phyloP scores from a whole-genome alignment of 805 yeast genomes.

The Candida ulmi region DNA sequence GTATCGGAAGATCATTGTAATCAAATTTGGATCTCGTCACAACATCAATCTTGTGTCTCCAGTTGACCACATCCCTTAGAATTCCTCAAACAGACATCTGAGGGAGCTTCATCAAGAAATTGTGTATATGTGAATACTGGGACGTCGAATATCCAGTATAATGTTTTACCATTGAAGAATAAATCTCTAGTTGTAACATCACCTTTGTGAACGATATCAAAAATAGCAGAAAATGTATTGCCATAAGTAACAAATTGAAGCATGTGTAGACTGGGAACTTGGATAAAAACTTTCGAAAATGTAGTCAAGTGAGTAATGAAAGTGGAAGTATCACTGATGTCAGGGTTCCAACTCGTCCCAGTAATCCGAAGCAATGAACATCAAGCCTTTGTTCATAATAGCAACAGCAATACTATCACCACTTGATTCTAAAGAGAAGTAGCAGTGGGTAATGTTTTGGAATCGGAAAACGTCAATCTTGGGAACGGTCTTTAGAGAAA shows the following conservation, averaged over 20 bases:
- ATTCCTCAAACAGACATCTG: too few relatives aligned
- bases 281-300: not conserved
- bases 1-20: too few relatives aligned
- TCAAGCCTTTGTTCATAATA: too few relatives aligned
- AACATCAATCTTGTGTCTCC: too few relatives aligned
- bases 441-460: not conserved
- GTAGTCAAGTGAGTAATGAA: not conserved
- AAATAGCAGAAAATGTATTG: not conserved
- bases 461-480: not conserved
- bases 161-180: not conserved
- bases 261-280: not conserved
- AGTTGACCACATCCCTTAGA: too few relatives aligned
- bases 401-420: not conserved
- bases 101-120: too few relatives aligned
- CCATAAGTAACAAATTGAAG: not conserved
- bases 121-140: too few relatives aligned
- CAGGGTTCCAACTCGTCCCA: not conserved
- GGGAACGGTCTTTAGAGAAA: not conserved
- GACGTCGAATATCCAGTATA: not conserved
- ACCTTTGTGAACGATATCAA: not conserved
- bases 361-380: not conserved
- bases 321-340: not conserved
- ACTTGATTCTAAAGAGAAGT: not conserved
- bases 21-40: too few relatives aligned
- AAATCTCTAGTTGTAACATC: not conserved